Conservation (phyloP, 1,284 basidiomycete species). For the Tremellales sp. region DNA sequence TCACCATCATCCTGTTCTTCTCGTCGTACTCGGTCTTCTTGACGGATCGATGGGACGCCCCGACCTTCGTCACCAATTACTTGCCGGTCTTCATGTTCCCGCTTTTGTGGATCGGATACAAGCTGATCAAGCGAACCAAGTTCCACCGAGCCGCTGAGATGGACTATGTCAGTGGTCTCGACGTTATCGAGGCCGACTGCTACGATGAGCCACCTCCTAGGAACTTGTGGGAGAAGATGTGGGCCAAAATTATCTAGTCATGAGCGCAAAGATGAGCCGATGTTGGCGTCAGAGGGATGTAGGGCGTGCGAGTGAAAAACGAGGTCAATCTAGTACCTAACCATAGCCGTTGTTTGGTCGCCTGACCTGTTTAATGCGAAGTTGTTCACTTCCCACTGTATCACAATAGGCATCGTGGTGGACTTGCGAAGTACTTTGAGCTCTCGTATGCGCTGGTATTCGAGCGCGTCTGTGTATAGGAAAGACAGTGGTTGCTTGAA, state of each 20-base stretch:
- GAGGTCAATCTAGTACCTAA: too few species aligned
- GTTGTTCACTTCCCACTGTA: too few species aligned
- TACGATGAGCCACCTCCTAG: slow-evolving; percentile 27
- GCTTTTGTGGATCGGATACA: slow-evolving; percentile 59
- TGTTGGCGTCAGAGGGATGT: too few species aligned
- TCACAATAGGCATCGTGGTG: too few species aligned
- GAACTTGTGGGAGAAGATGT: slow-evolving; percentile 23
- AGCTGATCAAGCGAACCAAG: slow-evolving; percentile 27
- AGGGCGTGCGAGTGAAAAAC: too few species aligned
- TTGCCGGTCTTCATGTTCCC: slow-evolving; percentile 73
- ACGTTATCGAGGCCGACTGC: slow-evolving; percentile 35
- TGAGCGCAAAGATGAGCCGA: too few species aligned
- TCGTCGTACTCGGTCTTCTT: slow-evolving; percentile 60
- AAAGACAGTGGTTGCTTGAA: too few species aligned
- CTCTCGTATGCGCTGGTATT: too few species aligned
- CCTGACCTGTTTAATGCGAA: too few species aligned
- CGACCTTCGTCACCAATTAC: slow-evolving; percentile 34
- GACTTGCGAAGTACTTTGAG: too few species aligned
- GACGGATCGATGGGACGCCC: slow-evolving; percentile 13
- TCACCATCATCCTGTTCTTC: slow-evolving; percentile 41
- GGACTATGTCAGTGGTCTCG: slow-evolving; percentile 33
- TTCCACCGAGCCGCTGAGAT: slow-evolving; percentile 24
- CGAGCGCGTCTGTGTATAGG: too few species aligned
- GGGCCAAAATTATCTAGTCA: slow-evolving; percentile 28
- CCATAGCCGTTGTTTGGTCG: too few species aligned